These are phyloP conservation scores for Ogataea henricii DNA, from an alignment of 805 yeast species.

Conservation along the genomic window DNA sequence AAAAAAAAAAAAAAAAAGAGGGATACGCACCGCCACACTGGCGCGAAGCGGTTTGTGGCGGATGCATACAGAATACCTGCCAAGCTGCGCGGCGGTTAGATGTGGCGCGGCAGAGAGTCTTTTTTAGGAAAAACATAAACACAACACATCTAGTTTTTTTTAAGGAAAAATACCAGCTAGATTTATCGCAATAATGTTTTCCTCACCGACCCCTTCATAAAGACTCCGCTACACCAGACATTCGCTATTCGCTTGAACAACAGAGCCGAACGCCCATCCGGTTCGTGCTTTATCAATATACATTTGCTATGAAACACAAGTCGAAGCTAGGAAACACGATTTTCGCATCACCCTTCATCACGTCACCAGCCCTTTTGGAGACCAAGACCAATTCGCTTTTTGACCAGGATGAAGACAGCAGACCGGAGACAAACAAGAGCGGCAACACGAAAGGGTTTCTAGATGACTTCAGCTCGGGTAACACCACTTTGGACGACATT, in stretches of 20 bases:
- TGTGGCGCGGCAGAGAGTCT: slow-evolving; percentile 8
- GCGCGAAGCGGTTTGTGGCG: slow-evolving; percentile 11
- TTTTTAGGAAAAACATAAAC: slow-evolving; percentile 23
- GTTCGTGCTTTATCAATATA: neutral
- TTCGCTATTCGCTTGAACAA: slow-evolving; percentile 1
- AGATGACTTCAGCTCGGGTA: slow-evolving; percentile 34
- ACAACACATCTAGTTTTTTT: slow-evolving; percentile 2
- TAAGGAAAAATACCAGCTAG: neutral
- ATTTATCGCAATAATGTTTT: neutral
- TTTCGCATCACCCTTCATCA: slow-evolving; percentile 25
- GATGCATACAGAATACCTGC: too few relatives aligned
- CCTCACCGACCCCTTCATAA: neutral
- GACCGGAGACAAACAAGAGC: neutral
- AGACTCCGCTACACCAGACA: neutral
- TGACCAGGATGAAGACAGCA: slow-evolving; percentile 2
- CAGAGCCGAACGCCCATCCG: neutral
- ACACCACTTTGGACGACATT: slow-evolving; percentile 27
- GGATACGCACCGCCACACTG: neutral
- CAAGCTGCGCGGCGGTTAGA: slow-evolving; percentile 3
- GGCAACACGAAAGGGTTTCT: slow-evolving; percentile 16
- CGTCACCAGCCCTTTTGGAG: slow-evolving; percentile 4
- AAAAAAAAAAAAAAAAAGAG: neutral
- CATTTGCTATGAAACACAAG: slow-evolving; percentile 18
- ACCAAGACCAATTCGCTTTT: slow-evolving; percentile 5
- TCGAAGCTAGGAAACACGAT: slow-evolving; percentile 20